Base-by-base conservation (phyloP, 192 early-diverging fungal species). In the Rhizophagus sp. region DNA sequence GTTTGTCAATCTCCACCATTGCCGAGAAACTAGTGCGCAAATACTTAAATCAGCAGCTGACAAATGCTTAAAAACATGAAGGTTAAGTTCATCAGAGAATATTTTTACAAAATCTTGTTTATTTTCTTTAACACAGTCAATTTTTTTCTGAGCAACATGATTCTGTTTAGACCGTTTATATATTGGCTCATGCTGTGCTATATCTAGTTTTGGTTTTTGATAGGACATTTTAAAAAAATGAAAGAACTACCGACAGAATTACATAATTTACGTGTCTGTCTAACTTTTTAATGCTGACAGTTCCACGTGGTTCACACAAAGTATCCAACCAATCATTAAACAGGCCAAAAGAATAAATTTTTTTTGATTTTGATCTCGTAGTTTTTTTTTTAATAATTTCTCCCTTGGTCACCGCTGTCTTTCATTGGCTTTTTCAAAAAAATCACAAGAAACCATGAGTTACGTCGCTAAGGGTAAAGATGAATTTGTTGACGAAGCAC, bases 81-180 rank as follows among this genome's bases (percentile, higher is more conserved):
- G 65, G 17, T 85, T 72, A 7, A 89, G 19, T 74, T 89, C 88
- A 25, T 89, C 84, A n/a, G 88, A 88, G 17, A 88, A 78, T 10
- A 62, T 34, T 30, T 30, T 61, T 13, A 75, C 73, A 62, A 75
- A 75, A 62, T 75, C 73, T 50, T 12, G n/a, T 73, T 73, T 73
- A 25, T 19, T 39, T 47, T 73, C 34, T 67, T 57, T 15, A 57
- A 57, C 52, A 22, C 6, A 22, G 19, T 57, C 17, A 6, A 8
- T 41, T 41, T 7, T 41, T 7, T 57, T 57, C 52, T 19, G 52
- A 19, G 52, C 19, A 57, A 19, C 4, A n/a, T 57, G 52, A 57
- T n/a, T 57, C 19, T 17, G 17, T 57, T 57, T 57, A 19, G 52
- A 6, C 6, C 52, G 52, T 22, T 57, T 57, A 19, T 57, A n/a